phyloP scores from a whole-genome alignment of 2,329 filamentous ascomycete genomes.

The Aspergillus sp. region DNA sequence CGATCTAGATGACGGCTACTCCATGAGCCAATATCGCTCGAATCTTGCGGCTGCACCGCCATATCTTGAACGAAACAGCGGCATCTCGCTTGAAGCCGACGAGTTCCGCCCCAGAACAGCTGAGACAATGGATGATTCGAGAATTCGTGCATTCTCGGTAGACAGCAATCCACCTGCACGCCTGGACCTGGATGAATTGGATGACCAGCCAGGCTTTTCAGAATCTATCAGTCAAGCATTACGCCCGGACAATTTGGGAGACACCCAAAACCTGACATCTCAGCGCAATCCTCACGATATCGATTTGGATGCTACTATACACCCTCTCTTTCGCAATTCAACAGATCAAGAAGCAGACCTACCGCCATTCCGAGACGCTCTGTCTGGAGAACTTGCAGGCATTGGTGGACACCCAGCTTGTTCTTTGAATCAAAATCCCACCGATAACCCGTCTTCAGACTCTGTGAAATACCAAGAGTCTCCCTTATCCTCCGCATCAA shows the following conservation, averaged over 20 bases:
- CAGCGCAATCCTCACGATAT: too few relatives aligned
- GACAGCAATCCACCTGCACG: background rate
- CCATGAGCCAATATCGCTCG: background rate
- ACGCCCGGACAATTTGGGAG: too few relatives aligned
- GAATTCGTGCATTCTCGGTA: background rate
- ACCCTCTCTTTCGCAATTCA: too few relatives aligned
- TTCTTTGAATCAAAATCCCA: constrained; percentile 5
- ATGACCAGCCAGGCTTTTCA: background rate
- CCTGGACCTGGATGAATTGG: background rate
- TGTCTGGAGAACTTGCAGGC: constrained; percentile 19
- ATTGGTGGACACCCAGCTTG: constrained; percentile 16
- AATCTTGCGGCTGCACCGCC: background rate
- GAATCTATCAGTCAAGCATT: too few relatives aligned
- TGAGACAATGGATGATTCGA: background rate
- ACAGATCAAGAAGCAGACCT: too few relatives aligned
- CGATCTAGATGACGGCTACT: background rate
- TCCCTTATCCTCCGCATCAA: constrained; percentile 9
- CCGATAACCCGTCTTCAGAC: constrained; percentile 5
- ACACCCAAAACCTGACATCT: too few relatives aligned
- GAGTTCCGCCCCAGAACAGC: background rate
- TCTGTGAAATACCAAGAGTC: constrained; percentile 8
- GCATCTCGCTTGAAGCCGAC: background rate
- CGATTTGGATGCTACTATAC: too few relatives aligned
- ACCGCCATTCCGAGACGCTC: background rate
- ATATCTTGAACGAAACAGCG: background rate